Percentiles rank a stretch among this genome's conserved stretches.
These are phyloP conservation scores for Cytidiella melzeri DNA, from an alignment of 768 basidiomycete species.

Conservation along the genomic window DNA sequence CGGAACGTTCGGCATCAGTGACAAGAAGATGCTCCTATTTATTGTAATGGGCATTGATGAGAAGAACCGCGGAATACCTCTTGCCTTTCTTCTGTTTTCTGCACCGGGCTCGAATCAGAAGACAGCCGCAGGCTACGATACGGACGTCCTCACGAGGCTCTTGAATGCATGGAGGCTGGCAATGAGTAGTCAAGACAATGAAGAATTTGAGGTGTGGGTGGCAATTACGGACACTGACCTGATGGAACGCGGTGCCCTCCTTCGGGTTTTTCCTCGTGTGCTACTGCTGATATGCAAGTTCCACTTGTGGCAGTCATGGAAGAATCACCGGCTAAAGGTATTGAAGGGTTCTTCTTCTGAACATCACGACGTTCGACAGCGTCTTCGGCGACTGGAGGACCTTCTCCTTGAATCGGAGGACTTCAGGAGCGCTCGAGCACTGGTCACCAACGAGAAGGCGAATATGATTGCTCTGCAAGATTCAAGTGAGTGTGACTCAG, in stretches of 20 bases:
- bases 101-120: constrained; percentile 16
- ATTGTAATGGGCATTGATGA: constrained; percentile 29
- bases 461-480: too few species aligned
- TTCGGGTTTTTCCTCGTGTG: too few species aligned
- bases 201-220: too few species aligned
- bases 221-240: too few species aligned
- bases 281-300: too few species aligned
- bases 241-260: too few species aligned
- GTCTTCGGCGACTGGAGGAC: constrained; percentile 5
- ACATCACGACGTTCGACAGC: neutral
- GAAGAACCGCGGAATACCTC: constrained; percentile 24
- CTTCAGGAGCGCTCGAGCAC: neutral
- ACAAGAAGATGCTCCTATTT: too few species aligned
- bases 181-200: neutral
- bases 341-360: neutral
- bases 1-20: too few species aligned
- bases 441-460: neutral
- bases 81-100: constrained; percentile 26
- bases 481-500: constrained; percentile 1
- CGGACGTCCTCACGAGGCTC: constrained; percentile 12
- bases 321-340: constrained; percentile 18
- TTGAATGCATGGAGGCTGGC: constrained; percentile 16
- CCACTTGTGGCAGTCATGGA: too few species aligned
- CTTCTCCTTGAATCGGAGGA: neutral
- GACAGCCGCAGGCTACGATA: constrained; percentile 24